Evolutionary conservation across 2,329 filamentous ascomycete species (phyloP).

Genomic region (Penicillium sp.): DNA sequence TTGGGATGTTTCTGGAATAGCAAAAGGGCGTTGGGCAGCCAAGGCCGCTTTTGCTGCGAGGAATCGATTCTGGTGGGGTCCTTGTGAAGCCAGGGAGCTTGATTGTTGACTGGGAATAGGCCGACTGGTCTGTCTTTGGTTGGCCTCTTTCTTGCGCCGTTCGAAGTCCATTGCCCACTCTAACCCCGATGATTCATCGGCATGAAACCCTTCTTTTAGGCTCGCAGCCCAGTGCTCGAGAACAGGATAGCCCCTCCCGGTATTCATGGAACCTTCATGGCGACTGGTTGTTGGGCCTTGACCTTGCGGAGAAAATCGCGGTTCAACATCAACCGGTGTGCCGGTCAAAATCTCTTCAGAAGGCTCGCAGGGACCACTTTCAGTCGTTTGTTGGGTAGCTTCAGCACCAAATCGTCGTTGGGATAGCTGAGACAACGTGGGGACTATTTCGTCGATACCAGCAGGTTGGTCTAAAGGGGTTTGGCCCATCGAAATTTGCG

Average conservation of each 20-base stretch:
- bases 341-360: too few relatives aligned
- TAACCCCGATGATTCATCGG: conserved; percentile 11
- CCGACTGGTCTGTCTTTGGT: conserved; percentile 9
- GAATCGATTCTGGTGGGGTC: conserved; percentile 21
- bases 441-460: not conserved
- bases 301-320: not conserved
- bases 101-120: not conserved
- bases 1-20: conserved; percentile 8
- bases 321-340: not conserved
- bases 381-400: not conserved
- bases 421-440: conserved; percentile 22
- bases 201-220: conserved; percentile 14
- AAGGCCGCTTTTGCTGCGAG: conserved; percentile 25
- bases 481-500: conserved; percentile 13
- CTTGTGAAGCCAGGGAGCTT: conserved; percentile 1
- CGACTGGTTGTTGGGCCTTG: not conserved
- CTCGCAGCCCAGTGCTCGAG: conserved; percentile 28
- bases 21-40: conserved; percentile 4
- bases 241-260: conserved; percentile 26
- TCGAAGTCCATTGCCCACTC: conserved; percentile 29
- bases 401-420: conserved; percentile 15
- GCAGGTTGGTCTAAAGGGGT: not conserved
- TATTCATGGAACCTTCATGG: conserved; percentile 18
- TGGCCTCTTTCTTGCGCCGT: conserved; percentile 27
- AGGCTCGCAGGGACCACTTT: not conserved